These are phyloP conservation scores for Xylariaceae sp. DNA, from an alignment of 2,329 filamentous ascomycete species.

Conservation along the genomic window DNA sequence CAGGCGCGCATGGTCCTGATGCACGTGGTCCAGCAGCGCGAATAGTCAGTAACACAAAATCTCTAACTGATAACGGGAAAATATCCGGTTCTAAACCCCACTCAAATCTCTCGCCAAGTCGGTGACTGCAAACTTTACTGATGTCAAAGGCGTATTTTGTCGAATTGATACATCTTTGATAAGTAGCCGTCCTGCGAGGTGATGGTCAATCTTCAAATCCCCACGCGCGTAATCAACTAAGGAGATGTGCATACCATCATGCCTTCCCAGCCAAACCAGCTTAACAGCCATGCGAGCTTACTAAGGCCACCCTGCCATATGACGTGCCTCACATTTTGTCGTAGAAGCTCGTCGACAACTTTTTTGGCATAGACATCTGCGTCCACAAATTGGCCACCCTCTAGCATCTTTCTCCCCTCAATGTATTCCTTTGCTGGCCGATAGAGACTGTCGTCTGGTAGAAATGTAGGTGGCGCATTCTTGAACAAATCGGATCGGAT, in stretches of 20 bases:
- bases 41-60: too few relatives aligned
- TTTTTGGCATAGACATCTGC: slow-evolving; percentile 20
- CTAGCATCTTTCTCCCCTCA: slow-evolving; percentile 20
- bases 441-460: slow-evolving; percentile 25
- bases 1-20: too few relatives aligned
- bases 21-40: too few relatives aligned
- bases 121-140: too few relatives aligned
- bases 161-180: too few relatives aligned
- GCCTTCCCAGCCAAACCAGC: slow-evolving; percentile 28
- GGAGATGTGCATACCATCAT: slow-evolving; percentile 19
- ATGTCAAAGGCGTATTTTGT: too few relatives aligned
- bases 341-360: slow-evolving; percentile 19
- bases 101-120: too few relatives aligned
- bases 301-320: slow-evolving; percentile 24
- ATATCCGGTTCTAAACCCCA: too few relatives aligned
- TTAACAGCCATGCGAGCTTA: slow-evolving; percentile 23
- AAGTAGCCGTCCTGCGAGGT: too few relatives aligned
- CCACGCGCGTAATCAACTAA: too few relatives aligned
- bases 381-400: slow-evolving; percentile 11
- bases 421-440: slow-evolving; percentile 19
- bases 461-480: slow-evolving; percentile 18
- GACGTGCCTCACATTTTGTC: slow-evolving; percentile 18
- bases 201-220: too few relatives aligned
- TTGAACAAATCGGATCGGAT: slow-evolving; percentile 20
- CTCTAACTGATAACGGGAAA: too few relatives aligned